Conservation (phyloP, 345 rosid genomes). For the Linum usitatissimum region DNA sequence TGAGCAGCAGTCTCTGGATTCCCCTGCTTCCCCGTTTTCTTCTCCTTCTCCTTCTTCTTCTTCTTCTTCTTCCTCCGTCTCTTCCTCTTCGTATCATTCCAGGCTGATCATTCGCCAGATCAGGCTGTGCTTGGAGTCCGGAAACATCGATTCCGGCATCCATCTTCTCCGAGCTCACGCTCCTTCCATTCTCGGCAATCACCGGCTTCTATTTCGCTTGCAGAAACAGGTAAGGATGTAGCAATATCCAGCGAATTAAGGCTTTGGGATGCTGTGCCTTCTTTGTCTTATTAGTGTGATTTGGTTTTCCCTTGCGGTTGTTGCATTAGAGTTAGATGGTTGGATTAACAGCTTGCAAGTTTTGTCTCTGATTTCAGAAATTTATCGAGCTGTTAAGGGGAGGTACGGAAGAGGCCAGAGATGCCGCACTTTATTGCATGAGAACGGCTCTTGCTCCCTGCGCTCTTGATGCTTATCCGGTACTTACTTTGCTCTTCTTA, state of each 20-base stretch:
- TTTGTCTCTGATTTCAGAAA: conserved; percentile 34
- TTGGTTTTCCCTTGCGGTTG: neutral
- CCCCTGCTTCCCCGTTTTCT: conserved; percentile 29
- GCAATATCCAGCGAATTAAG: conserved; percentile 4
- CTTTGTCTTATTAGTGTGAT: neutral
- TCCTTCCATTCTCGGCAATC: conserved; percentile 69
- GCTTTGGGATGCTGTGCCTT: neutral
- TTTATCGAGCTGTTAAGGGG: conserved; percentile 78
- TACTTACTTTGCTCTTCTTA: conserved; percentile 14
- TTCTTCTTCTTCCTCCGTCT: conserved; percentile 37
- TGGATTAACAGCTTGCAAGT: neutral
- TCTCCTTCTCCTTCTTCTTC: conserved; percentile 30
- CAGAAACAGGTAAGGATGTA: conserved; percentile 61
- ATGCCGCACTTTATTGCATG: conserved; percentile 60
- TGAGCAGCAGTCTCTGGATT: conserved; percentile 18
- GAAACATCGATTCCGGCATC: conserved; percentile 59
- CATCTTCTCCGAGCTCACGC: conserved; percentile 58
- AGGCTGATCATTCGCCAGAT: conserved; percentile 70
- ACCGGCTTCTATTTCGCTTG: conserved; percentile 63
- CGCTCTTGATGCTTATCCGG: conserved; percentile 97
- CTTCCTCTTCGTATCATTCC: conserved; percentile 59
- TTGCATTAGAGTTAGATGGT: neutral
- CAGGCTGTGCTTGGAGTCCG: conserved; percentile 58
- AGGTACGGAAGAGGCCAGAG: conserved; percentile 56
- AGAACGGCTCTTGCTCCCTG: conserved; percentile 85